Evolutionary conservation across 2,329 filamentous ascomycete species (phyloP), one percentile per base, ranked within the genome.

Genomic region (Daldinia sp.): DNA sequence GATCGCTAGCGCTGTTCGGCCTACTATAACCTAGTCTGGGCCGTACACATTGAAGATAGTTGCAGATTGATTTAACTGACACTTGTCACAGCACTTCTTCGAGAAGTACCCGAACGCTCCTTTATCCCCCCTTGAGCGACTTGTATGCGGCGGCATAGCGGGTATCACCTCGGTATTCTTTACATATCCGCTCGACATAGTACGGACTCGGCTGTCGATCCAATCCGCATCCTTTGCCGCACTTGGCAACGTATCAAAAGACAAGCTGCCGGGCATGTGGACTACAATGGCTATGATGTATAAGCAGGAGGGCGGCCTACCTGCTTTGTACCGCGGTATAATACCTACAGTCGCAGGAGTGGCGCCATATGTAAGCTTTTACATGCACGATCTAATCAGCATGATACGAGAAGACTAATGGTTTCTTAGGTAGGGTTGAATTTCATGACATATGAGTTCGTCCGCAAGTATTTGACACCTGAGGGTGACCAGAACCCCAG

Each of bases 131-230:
- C 75, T 94, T 56, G 86, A 90, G 70, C 91, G 96, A 62, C 87
- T 99, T 5, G 77, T 93, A n/a, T 98, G 95, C 77, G 96, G 96
- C 80, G 96, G 94, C 46, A 83, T 93, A 61, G 96, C 96, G 23
- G 96, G 96, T 68, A 93, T 99, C 76, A 99, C 96, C 1, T 99
- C 96, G 10, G 96, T 99, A 65, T 92, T 93, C 66, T 90, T 92
- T 77, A 99, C 96, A 57, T 99, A 99, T 79, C 96, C 96, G 13
- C 91, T 99, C 73, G 96, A 99, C 78, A 99, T 99, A 77, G 95
- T 98, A 67, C 93, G 96, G 69, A 99, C 96, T 23, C 90, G 96
- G 44, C 85, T 99, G 55, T 98, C 95, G 6, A 98, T 99, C 87
- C 96, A 99, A 80, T 94, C 94, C 2, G 96, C 96, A n/a, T 98